These are phyloP conservation scores for Albatrellus sp. DNA, from an alignment of 1,284 basidiomycete genomes.

Conservation along the genomic window DNA sequence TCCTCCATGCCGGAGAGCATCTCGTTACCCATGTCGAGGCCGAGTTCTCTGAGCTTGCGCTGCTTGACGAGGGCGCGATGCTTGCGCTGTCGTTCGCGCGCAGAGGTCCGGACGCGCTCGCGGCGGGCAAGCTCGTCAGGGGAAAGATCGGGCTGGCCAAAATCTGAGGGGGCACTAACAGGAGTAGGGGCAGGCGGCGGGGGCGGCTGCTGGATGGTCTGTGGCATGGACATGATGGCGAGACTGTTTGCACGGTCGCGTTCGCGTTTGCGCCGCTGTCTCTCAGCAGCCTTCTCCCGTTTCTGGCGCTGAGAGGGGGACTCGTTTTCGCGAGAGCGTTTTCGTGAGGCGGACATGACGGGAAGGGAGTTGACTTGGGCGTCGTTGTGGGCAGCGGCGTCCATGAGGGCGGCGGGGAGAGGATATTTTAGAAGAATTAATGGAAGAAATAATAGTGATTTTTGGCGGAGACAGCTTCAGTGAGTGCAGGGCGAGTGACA, in stretches of 20 bases:
- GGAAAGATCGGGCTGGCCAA: constrained; percentile 23
- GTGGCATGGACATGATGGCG: constrained; percentile 19
- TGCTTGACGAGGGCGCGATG: constrained; percentile 67
- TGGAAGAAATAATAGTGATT: constrained; percentile 6
- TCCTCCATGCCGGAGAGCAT: constrained; percentile 48
- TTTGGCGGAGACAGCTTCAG: constrained; percentile 1
- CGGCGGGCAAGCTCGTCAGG: constrained; percentile 52
- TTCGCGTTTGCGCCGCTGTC: constrained; percentile 67
- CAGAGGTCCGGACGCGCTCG: constrained; percentile 58
- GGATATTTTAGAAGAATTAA: constrained; percentile 6
- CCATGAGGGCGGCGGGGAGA: constrained; percentile 13
- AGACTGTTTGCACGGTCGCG: constrained; percentile 43
- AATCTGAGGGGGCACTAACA: constrained; percentile 6
- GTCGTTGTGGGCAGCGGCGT: constrained; percentile 15
- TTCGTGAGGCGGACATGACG: constrained; percentile 24
- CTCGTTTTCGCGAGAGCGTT: constrained; percentile 58
- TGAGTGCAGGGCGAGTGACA: constrained; percentile 13
- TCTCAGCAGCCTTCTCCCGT: constrained; percentile 70
- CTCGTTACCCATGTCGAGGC: constrained; percentile 62
- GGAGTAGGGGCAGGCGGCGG: constrained; percentile 13
- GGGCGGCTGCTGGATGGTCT: constrained; percentile 12
- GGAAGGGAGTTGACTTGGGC: constrained; percentile 10
- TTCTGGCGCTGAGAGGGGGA: constrained; percentile 56
- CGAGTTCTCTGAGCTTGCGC: constrained; percentile 65
- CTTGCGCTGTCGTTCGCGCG: constrained; percentile 66